These are phyloP conservation scores for Craterostigma plantagineum DNA, from an alignment of 257 asterid genomes.

Conservation along the genomic window DNA sequence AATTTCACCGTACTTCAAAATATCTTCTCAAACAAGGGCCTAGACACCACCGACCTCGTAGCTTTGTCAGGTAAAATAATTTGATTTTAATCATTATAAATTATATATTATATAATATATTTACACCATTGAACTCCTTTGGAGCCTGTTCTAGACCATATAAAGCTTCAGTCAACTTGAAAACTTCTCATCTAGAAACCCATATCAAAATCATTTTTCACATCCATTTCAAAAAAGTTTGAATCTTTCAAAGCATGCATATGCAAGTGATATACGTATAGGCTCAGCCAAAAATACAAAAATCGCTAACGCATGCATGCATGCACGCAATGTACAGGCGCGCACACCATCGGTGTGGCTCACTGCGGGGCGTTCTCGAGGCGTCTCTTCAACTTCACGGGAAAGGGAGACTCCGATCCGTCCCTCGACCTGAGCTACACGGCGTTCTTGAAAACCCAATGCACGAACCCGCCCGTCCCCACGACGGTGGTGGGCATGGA, in stretches of 20 bases:
- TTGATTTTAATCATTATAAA: background rate
- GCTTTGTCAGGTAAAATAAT: slow-evolving; percentile 27
- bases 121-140: too few relatives aligned
- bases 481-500: slow-evolving; percentile 19
- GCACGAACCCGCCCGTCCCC: slow-evolving; percentile 11
- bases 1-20: slow-evolving; percentile 19
- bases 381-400: slow-evolving; percentile 34
- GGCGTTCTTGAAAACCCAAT: slow-evolving; percentile 8
- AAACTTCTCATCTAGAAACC: too few relatives aligned
- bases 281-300: too few relatives aligned
- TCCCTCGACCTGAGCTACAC: slow-evolving; percentile 14
- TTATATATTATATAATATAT: too few relatives aligned
- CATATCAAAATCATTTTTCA: too few relatives aligned
- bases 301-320: too few relatives aligned
- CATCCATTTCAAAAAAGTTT: too few relatives aligned
- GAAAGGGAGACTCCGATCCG: slow-evolving; percentile 19
- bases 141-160: too few relatives aligned
- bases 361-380: slow-evolving; percentile 21
- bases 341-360: slow-evolving; percentile 30
- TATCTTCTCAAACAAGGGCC: slow-evolving; percentile 15
- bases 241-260: too few relatives aligned
- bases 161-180: too few relatives aligned
- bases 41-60: slow-evolving; percentile 29
- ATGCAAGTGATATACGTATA: too few relatives aligned
- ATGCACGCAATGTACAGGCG: slow-evolving; percentile 15